phyloP scores from a whole-genome alignment of 495 filamentous ascomycete species.

The Penicillium pulvis region DNA sequence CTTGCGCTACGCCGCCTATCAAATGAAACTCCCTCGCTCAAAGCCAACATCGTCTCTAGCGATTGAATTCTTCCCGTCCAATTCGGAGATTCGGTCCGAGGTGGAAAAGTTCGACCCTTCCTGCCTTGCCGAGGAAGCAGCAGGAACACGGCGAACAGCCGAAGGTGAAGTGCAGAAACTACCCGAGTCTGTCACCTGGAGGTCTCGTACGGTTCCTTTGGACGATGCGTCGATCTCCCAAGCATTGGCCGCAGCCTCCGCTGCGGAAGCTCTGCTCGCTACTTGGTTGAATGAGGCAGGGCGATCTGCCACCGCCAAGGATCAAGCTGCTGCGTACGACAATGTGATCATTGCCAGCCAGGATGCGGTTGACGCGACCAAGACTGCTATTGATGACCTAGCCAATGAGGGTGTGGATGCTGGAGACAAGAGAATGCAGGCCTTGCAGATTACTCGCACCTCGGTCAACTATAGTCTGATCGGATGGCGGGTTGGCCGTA shows the following conservation, averaged over 20 bases:
- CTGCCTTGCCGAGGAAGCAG: conserved; percentile 63
- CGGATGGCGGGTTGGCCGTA: conserved; percentile 92
- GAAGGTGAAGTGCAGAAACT: conserved; percentile 56
- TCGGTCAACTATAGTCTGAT: conserved; percentile 91
- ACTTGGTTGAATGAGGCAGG: conserved; percentile 44
- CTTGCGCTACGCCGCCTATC: conserved; percentile 91
- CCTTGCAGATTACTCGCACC: conserved; percentile 87
- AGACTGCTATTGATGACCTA: conserved; percentile 89
- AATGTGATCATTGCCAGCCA: conserved; percentile 87
- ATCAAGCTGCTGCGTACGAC: conserved; percentile 82
- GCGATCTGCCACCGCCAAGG: conserved; percentile 47
- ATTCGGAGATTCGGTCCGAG: conserved; percentile 60
- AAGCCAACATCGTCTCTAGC: conserved; percentile 77
- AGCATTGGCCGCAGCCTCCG: conserved; percentile 60
- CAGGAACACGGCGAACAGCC: conserved; percentile 56
- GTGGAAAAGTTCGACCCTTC: conserved; percentile 74
- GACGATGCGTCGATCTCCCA: conserved; percentile 91
- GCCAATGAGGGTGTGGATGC: conserved; percentile 79
- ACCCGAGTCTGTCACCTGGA: conserved; percentile 83
- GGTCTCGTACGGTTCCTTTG: conserved; percentile 80
- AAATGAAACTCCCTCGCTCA: conserved; percentile 80
- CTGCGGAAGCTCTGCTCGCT: conserved; percentile 55
- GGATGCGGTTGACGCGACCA: conserved; percentile 91
- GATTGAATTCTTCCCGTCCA: conserved; percentile 68
- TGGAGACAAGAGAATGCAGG: conserved; percentile 86